Conservation (phyloP, 176 grass and related monocot species). For the Oryza coarctata region DNA sequence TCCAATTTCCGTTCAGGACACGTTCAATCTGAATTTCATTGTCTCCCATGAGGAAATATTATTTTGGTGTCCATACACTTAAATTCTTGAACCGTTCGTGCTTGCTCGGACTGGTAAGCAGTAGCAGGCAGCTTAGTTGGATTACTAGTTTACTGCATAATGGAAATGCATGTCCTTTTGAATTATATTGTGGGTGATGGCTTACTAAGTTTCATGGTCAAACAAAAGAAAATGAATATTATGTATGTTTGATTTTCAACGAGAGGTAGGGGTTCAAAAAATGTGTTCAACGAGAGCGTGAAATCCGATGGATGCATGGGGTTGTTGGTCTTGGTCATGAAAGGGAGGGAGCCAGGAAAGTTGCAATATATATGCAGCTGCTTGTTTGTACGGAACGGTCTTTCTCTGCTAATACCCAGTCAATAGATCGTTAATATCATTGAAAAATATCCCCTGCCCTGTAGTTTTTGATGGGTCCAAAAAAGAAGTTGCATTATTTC, state of each 20-base stretch:
- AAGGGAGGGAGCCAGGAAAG: not conserved
- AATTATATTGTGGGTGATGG: not conserved
- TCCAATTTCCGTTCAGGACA: not conserved
- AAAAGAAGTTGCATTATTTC: too few species aligned
- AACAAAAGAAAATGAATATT: constrained; percentile 26
- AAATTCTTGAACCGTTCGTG: not conserved
- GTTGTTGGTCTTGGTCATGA: constrained; percentile 17
- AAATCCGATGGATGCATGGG: not conserved
- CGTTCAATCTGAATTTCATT: constrained; percentile 2
- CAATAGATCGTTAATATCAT: not conserved
- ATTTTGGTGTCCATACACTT: not conserved
- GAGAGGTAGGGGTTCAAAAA: not conserved
- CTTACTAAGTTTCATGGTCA: constrained; percentile 2
- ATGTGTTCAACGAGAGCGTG: constrained; percentile 4
- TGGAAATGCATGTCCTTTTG: constrained; percentile 12
- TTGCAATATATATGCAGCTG: not conserved
- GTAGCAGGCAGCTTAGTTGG: not conserved
- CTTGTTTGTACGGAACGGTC: not conserved
- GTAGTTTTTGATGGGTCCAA: too few species aligned
- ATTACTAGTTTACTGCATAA: not conserved
- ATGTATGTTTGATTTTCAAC: not conserved
- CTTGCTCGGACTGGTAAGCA: not conserved
- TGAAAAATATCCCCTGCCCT: too few species aligned
- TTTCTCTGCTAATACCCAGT: not conserved
- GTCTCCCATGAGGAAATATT: not conserved